Evolutionary conservation across 768 basidiomycete species (phyloP), one percentile per base, ranked within the genome.

Genomic region (Rhodosporidiobolus odoratus): DNA sequence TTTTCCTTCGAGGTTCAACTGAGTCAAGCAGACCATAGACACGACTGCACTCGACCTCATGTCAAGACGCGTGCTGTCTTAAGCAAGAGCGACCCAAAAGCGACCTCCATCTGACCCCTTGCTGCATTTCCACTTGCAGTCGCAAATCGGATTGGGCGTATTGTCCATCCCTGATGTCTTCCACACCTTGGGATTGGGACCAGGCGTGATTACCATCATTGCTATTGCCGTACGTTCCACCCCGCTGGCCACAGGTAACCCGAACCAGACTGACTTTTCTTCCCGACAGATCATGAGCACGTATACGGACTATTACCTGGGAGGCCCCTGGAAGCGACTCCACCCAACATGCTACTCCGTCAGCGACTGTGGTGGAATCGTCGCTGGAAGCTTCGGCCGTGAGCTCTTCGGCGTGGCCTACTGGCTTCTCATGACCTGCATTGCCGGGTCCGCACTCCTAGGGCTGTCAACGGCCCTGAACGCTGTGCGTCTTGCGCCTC

Each of bases 181-280:
- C 61, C 47, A 62, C 27, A 60, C 72, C 16, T 40, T 73, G 23
- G 72, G 72, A 15, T 35, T 74, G 3, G 62, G 43, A 2, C 72
- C 72, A 6, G 72, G 68, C 2, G 45, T 74, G 47, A 65, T 74
- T 62, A 58, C 62, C 37, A 41, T 74, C 45, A 12, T 63, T 27
- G 34, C 30, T 3, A 67, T 70, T 17, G 72, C 61, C 5, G 58
- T 50, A 13, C 50, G 27, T 23, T 35, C 17, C 25, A 32, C 25
- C 30, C 7, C 21, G 43, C 21, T 15, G 25, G 3, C 21, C 19
- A 41, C 62, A 17, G 15, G 12, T 41, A 19, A 30, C 17, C 35
- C 6, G 6, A 15, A 34, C 25, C 23, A 15, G 8, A 43, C 48
- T 50, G 48, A 50, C 48, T 9, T 25, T 50, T 50, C 48, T 50